These are phyloP conservation scores for Hordeum pubiflorum DNA, from an alignment of 202 grass and related monocot genomes.

Conservation along the genomic window DNA sequence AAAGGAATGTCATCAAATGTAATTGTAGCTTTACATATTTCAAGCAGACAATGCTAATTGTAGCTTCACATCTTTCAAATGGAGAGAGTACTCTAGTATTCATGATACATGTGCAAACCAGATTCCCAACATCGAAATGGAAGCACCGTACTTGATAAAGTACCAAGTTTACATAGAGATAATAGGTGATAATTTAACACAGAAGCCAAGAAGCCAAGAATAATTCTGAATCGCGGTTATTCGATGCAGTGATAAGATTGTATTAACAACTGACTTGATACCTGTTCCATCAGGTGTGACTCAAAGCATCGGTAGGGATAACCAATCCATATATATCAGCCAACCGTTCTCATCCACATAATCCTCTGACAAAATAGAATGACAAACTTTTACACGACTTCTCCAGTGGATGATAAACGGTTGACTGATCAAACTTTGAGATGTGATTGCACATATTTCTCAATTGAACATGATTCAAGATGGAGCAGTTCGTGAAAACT, in stretches of 20 bases:
- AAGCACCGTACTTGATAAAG: background rate
- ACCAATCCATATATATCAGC: background rate
- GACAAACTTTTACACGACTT: background rate
- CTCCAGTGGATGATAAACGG: background rate
- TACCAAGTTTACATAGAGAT: background rate
- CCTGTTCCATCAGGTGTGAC: background rate
- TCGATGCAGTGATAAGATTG: background rate
- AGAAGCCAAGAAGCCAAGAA: background rate
- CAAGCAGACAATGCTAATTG: background rate
- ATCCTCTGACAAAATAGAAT: background rate
- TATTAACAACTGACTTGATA: background rate
- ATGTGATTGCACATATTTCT: background rate
- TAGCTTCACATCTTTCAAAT: background rate
- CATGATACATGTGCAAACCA: background rate
- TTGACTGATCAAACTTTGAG: background rate
- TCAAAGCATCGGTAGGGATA: conserved; percentile 6
- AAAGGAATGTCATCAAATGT: background rate
- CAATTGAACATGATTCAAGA: background rate
- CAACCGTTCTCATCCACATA: background rate
- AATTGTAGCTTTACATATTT: background rate
- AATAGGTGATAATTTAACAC: background rate
- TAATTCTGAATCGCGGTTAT: background rate
- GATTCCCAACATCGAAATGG: background rate
- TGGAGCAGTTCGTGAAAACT: conserved; percentile 22
- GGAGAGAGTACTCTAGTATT: background rate